Percentiles rank a stretch among this genome's conserved stretches.
phyloP scores from a whole-genome alignment of 2,329 filamentous ascomycete species.

The Penicillium psychrosexuale region DNA sequence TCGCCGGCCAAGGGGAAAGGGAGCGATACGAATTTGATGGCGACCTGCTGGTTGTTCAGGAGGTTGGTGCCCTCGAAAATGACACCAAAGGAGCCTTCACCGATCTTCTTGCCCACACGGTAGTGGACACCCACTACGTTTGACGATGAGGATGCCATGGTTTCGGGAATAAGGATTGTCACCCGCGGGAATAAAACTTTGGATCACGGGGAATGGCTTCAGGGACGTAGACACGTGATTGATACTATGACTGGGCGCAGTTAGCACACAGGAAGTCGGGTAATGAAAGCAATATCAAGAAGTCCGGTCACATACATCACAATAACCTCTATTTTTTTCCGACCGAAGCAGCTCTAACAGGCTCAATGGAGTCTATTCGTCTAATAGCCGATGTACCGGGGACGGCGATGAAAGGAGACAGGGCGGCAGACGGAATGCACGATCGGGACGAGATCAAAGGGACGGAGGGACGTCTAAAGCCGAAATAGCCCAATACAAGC shows the following conservation, averaged over 20 bases:
- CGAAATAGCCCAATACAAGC: background rate
- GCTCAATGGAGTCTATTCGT: background rate
- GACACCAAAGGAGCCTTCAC: conserved; percentile 96
- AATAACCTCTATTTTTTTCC: conserved; percentile 3
- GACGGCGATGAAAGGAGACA: conserved; percentile 3
- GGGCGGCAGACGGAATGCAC: background rate
- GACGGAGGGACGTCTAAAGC: background rate
- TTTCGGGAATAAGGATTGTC: conserved; percentile 8
- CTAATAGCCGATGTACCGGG: conserved; percentile 5
- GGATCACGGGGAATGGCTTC: conserved; percentile 19
- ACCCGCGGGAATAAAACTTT: conserved; percentile 16
- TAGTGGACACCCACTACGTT: conserved; percentile 99
- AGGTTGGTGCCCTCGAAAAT: conserved; percentile 99
- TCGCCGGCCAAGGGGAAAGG: conserved; percentile 3
- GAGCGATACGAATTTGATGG: conserved; percentile 91
- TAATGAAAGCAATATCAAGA: background rate
- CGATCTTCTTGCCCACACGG: conserved; percentile 98
- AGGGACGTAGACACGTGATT: conserved; percentile 22
- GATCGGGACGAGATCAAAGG: background rate
- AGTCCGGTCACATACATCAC: conserved; percentile 11
- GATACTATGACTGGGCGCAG: conserved; percentile 13
- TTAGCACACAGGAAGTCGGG: conserved; percentile 18
- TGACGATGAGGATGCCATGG: conserved; percentile 82
- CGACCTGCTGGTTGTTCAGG: conserved; percentile 97
- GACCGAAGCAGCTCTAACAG: background rate